Base-by-base conservation (phyloP, 2,329 filamentous ascomycete genomes). In the Septoria linicola region DNA sequence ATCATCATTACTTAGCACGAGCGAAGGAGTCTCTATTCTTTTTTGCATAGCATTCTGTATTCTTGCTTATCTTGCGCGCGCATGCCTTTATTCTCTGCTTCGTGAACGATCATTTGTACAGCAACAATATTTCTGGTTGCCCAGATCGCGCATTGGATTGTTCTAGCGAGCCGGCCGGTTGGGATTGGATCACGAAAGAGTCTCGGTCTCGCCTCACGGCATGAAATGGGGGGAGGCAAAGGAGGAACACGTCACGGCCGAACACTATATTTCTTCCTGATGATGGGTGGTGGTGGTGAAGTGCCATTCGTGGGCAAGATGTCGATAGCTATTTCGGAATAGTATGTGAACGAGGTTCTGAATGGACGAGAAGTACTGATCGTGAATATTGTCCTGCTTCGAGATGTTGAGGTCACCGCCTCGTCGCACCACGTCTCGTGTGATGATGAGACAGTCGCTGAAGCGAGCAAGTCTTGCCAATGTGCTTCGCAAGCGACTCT, bases 1-100 rank as follows among this genome's bases (percentile, higher is more conserved):
- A 35, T 21, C 34, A 51, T 39, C 43, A 30, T 50, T 37, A 27
- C 37, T 51, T 27, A 27, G 52, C 52, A 55, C 52, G n/a, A 55
- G 52, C 52, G 52, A 55, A 39, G 52, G 52, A 49, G 52, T 43
- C 20, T 20, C 14, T 36, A 25, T 31, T 30, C 37, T 7, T 3
- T 32, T 41, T 14, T 49, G 23, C 35, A 41, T 48, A 11, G 37
- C 23, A 30, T 27, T 32, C 11, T 39, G 34, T 44, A 14, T 14
- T 42, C n/a, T 31, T 42, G 23, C 5, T n/a, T n/a, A n/a, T n/a
- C n/a, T n/a, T n/a, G n/a, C n/a, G n/a, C n/a, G n/a, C n/a, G n/a
- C n/a, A n/a, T n/a, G n/a, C n/a, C n/a, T 23, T 44, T 20, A 20
- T 11, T 21, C 20, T 50, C 20, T 31, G 10, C 14, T 37, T 44